These are phyloP conservation scores for Cyberlindnera bimundalis DNA, from an alignment of 805 yeast species.

Conservation along the genomic window DNA sequence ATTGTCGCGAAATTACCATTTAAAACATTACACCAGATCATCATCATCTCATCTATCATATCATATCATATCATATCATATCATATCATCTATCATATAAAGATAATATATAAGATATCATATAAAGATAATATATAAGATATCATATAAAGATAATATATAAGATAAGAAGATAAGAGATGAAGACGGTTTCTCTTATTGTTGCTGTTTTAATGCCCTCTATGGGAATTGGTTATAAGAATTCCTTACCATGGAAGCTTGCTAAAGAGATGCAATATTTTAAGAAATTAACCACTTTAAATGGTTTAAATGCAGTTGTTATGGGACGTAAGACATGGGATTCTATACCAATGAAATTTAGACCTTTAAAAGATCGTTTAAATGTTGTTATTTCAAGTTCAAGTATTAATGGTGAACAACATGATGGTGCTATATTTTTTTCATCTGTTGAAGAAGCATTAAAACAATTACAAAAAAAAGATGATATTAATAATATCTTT, in stretches of 20 bases:
- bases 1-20: too few relatives aligned
- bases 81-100: too few relatives aligned
- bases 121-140: too few relatives aligned
- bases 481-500: slow-evolving; percentile 55
- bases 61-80: too few relatives aligned
- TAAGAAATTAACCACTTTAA: slow-evolving; percentile 57
- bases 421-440: slow-evolving; percentile 32
- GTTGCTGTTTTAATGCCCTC: slow-evolving; percentile 85
- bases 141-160: too few relatives aligned
- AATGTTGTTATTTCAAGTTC: slow-evolving; percentile 72
- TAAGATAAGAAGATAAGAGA: neutral
- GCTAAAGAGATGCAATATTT: slow-evolving; percentile 84
- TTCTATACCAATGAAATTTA: slow-evolving; percentile 77
- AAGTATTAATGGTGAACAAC: slow-evolving; percentile 17
- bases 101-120: too few relatives aligned
- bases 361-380: slow-evolving; percentile 74
- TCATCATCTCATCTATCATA: too few relatives aligned
- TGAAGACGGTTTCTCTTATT: slow-evolving; percentile 52
- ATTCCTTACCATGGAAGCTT: slow-evolving; percentile 84
- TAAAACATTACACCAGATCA: too few relatives aligned
- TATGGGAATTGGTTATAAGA: slow-evolving; percentile 81
- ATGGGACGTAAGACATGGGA: slow-evolving; percentile 99
- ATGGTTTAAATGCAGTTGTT: slow-evolving; percentile 65
- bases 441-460: slow-evolving; percentile 45
- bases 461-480: slow-evolving; percentile 24